Evolutionary conservation across 208 protist species (phyloP).

Genomic region (Leishmania turanica): DNA sequence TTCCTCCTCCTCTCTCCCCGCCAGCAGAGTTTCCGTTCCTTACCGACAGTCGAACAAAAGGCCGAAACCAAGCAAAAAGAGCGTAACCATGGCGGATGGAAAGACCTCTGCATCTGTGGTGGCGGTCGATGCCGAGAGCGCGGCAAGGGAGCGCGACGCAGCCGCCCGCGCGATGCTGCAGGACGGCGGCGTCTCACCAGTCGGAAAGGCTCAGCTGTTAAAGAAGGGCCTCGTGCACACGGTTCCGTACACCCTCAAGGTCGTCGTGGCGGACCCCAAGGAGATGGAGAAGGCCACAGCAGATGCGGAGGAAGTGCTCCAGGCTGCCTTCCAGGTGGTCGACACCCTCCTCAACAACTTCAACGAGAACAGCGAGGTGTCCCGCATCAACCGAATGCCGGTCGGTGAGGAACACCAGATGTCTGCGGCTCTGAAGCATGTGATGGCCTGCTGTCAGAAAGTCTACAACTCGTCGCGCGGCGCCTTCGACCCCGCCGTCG

Average conservation of each 20-base stretch:
- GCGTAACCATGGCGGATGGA: constrained; percentile 49
- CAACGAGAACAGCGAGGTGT: constrained; percentile 71
- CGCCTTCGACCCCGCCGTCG: constrained; percentile 54
- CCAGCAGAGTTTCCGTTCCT: neutral
- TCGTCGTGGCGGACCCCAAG: constrained; percentile 40
- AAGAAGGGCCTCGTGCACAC: constrained; percentile 62
- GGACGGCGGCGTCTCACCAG: constrained; percentile 31
- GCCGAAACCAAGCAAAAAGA: neutral
- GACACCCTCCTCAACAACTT: constrained; percentile 66
- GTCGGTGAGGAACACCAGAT: constrained; percentile 56
- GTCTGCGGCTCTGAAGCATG: constrained; percentile 53
- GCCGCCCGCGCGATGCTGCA: constrained; percentile 57
- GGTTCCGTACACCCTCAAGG: constrained; percentile 70
- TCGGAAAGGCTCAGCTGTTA: constrained; percentile 34
- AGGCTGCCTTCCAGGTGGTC: constrained; percentile 56
- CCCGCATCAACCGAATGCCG: constrained; percentile 45
- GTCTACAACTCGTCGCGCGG: constrained; percentile 58
- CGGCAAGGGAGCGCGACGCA: constrained; percentile 61
- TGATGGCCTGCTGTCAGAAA: constrained; percentile 48
- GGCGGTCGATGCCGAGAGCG: constrained; percentile 45
- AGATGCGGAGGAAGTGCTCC: constrained; percentile 35
- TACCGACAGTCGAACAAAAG: neutral
- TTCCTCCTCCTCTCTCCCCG: neutral
- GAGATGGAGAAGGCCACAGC: constrained; percentile 24
- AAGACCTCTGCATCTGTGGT: constrained; percentile 60